Conservation (phyloP, 768 basidiomycete species). For the Boletus coccyginus region DNA sequence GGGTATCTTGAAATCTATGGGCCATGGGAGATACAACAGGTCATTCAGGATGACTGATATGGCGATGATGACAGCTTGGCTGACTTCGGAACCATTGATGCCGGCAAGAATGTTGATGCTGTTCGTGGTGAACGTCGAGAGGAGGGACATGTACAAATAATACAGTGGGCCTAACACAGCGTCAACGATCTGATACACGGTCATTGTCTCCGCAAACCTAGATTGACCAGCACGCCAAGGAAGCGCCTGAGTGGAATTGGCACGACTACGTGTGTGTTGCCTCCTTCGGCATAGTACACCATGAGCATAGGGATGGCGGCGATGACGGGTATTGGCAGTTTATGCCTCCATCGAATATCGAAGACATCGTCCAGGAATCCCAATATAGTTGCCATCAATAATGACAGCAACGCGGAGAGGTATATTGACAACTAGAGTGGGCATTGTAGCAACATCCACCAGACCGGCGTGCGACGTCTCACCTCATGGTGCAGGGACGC, state of each 20-base stretch:
- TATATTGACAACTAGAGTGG: conserved; percentile 76
- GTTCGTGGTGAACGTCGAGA: conserved; percentile 97
- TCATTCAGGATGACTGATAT: conserved; percentile 91
- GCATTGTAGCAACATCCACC: neutral
- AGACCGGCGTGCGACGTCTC: conserved; percentile 18
- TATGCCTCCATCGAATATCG: conserved; percentile 98
- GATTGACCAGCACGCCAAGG: conserved; percentile 77
- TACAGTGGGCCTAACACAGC: conserved; percentile 75
- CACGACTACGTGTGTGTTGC: conserved; percentile 91
- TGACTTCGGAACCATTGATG: conserved; percentile 94
- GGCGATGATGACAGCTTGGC: conserved; percentile 90
- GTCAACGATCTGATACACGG: conserved; percentile 1
- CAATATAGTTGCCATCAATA: conserved; percentile 89
- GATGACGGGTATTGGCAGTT: conserved; percentile 94
- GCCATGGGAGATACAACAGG: conserved; percentile 90
- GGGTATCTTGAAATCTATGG: conserved; percentile 68
- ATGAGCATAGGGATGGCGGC: conserved; percentile 93
- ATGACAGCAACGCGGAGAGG: conserved; percentile 87
- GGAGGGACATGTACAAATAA: conserved; percentile 92
- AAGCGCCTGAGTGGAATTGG: conserved; percentile 76
- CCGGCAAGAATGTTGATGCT: conserved; percentile 99
- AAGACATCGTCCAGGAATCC: conserved; percentile 98
- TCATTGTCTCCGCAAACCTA: conserved; percentile 59
- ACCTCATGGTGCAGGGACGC: conserved; percentile 76
- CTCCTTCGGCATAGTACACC: conserved; percentile 94